Evolutionary conservation across 352 stramenopile genomes (phyloP).

Genomic region (Phytophthora constricta): DNA sequence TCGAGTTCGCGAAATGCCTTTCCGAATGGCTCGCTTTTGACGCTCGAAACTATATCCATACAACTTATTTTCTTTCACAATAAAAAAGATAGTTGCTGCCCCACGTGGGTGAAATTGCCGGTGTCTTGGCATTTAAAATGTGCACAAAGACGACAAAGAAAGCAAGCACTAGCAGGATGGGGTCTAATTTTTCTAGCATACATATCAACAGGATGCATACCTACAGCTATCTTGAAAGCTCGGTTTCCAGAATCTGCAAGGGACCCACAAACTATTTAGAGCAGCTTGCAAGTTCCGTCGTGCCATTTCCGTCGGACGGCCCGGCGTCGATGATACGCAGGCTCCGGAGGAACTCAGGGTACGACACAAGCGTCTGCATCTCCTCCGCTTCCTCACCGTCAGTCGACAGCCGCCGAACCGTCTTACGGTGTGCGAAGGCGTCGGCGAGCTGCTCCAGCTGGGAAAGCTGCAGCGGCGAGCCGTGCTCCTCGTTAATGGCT

Average conservation of each 20-base stretch:
- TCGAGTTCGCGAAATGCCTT: no score
- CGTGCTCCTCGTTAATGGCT: slow-evolving; percentile 77
- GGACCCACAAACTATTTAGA: slow-evolving; percentile 4
- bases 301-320: slow-evolving; percentile 19
- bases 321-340: slow-evolving; percentile 69
- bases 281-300: slow-evolving; percentile 10
- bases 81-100: no score
- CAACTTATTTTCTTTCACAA: no score
- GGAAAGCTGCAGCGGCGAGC: slow-evolving; percentile 55
- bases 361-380: slow-evolving; percentile 56
- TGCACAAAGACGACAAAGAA: neutral
- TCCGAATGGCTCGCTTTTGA: no score
- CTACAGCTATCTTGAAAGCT: no score
- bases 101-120: neutral
- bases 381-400: slow-evolving; percentile 35
- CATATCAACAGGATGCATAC: neutral
- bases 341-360: slow-evolving; percentile 74
- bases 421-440: slow-evolving; percentile 53
- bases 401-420: slow-evolving; percentile 32
- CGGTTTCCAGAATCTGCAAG: no score
- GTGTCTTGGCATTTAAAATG: neutral
- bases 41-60: no score
- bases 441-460: slow-evolving; percentile 77
- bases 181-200: neutral
- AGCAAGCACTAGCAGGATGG: neutral